phyloP scores from a whole-genome alignment of 805 yeast genomes.

The Saturnispora kantuleensis region DNA sequence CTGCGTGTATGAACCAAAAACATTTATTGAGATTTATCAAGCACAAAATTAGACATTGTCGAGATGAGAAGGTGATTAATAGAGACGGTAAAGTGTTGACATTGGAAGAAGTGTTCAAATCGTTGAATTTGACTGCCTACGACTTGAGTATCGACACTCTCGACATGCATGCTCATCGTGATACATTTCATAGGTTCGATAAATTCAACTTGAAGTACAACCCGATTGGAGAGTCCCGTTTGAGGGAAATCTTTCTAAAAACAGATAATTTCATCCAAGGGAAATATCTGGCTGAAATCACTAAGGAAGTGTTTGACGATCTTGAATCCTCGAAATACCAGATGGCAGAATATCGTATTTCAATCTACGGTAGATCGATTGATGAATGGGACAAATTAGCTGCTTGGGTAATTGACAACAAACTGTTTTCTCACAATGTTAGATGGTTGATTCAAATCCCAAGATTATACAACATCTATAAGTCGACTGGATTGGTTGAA shows the following conservation, averaged over 20 bases:
- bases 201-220: slow-evolving; percentile 94
- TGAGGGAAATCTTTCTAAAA: slow-evolving; percentile 90
- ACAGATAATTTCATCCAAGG: slow-evolving; percentile 93
- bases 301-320: slow-evolving; percentile 89
- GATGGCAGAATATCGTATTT: slow-evolving; percentile 93
- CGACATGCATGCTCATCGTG: slow-evolving; percentile 99
- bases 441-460: slow-evolving; percentile 97
- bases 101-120: slow-evolving; percentile 80
- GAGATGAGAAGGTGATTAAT: slow-evolving; percentile 83
- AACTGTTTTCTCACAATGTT: slow-evolving; percentile 83
- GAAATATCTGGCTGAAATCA: slow-evolving; percentile 81
- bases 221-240: slow-evolving; percentile 95
- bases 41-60: slow-evolving; percentile 78
- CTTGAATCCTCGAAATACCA: slow-evolving; percentile 93
- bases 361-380: slow-evolving; percentile 80
- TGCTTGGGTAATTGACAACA: slow-evolving; percentile 89
- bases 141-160: slow-evolving; percentile 92
- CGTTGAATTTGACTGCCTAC: slow-evolving; percentile 84
- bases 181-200: slow-evolving; percentile 95
- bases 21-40: slow-evolving; percentile 91
- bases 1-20: slow-evolving; percentile 98
- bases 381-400: slow-evolving; percentile 97
- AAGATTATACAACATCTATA: slow-evolving; percentile 82
- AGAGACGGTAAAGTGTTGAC: slow-evolving; percentile 89
- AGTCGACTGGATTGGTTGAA: slow-evolving; percentile 57